Evolutionary conservation across 306 rosid genomes (phyloP).

Genomic region (Prunus fruticosa): DNA sequence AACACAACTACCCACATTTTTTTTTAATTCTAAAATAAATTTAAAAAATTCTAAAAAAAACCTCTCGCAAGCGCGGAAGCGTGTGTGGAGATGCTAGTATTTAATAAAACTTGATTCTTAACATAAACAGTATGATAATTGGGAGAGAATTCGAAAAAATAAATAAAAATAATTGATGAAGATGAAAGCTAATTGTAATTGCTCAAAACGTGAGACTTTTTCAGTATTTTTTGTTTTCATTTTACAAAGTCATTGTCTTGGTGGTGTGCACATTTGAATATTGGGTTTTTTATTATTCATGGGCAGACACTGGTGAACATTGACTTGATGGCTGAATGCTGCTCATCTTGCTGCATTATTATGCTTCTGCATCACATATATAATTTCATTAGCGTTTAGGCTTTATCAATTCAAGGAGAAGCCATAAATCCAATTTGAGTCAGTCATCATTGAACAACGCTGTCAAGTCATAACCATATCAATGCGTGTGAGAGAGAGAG

Average conservation of each 20-base stretch:
- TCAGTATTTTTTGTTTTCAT: too few relatives aligned
- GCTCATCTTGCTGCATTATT: too few relatives aligned
- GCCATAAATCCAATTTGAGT: neutral
- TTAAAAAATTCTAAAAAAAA: too few relatives aligned
- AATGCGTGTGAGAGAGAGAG: too few relatives aligned
- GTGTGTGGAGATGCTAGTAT: too few relatives aligned
- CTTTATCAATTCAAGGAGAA: too few relatives aligned
- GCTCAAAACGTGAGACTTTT: neutral
- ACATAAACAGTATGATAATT: too few relatives aligned
- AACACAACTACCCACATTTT: too few relatives aligned
- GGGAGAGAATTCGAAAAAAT: too few relatives aligned
- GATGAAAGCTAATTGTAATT: neutral
- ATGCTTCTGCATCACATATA: neutral
- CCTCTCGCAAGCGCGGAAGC: too few relatives aligned
- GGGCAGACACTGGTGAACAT: conserved; percentile 6
- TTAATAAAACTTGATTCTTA: too few relatives aligned
- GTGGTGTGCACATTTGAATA: conserved; percentile 12
- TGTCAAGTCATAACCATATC: neutral
- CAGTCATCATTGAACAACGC: neutral
- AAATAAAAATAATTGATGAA: neutral
- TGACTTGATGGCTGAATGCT: neutral
- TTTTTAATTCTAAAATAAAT: too few relatives aligned
- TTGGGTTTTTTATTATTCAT: neutral
- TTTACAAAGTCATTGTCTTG: neutral
- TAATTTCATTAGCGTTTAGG: neutral